Percentiles rank a stretch among this genome's conserved stretches.
These are phyloP conservation scores for Neonectria punicea DNA, from an alignment of 2,329 filamentous ascomycete genomes.

Conservation along the genomic window DNA sequence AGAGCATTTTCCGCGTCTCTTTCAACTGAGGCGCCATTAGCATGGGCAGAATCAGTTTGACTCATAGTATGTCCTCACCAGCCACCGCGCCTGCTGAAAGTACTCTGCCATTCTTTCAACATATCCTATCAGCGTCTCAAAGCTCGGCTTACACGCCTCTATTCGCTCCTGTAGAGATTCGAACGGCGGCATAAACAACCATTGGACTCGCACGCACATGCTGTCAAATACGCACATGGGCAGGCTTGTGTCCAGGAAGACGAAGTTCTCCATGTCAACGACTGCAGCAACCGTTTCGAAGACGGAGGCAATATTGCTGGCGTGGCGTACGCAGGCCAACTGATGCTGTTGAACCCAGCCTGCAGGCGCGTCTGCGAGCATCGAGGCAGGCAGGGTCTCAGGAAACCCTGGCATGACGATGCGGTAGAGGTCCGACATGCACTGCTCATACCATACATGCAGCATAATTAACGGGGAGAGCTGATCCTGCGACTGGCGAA, in stretches of 20 bases:
- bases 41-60: background rate
- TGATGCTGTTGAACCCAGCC: constrained; percentile 11
- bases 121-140: constrained; percentile 6
- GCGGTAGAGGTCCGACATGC: constrained; percentile 16
- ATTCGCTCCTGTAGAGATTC: background rate
- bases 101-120: constrained; percentile 11
- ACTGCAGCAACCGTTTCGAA: constrained; percentile 1
- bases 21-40: background rate
- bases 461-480: constrained; percentile 13
- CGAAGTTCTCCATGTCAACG: constrained; percentile 8
- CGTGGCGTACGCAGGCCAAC: constrained; percentile 4
- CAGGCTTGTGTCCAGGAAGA: constrained; percentile 14
- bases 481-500: constrained; percentile 8
- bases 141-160: constrained; percentile 6
- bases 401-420: constrained; percentile 15
- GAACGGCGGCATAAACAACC: constrained; percentile 5
- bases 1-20: constrained; percentile 12
- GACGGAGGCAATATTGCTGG: constrained; percentile 8
- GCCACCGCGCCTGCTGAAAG: constrained; percentile 13
- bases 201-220: constrained; percentile 9
- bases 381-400: constrained; percentile 6
- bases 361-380: constrained; percentile 1
- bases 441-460: constrained; percentile 17
- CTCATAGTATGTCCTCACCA: background rate
- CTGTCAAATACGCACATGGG: constrained; percentile 17